Percentiles rank a stretch among this genome's conserved stretches.
Evolutionary conservation across 768 basidiomycete genomes (phyloP).

Genomic region (Kwoniella pini): DNA sequence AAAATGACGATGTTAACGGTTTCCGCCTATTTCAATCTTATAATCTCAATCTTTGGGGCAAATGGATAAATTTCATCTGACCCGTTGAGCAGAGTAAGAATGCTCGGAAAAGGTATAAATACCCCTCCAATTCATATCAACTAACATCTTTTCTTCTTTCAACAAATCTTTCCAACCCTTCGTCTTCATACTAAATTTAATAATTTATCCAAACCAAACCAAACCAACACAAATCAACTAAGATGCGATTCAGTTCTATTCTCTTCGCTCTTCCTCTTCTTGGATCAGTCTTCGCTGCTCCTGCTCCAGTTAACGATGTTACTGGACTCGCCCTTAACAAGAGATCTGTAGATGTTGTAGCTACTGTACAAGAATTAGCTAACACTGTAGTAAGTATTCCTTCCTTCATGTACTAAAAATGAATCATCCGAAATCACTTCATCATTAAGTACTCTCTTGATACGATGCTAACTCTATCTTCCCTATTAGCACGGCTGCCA

Average conservation of each 20-base stretch:
- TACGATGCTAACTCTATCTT: not conserved
- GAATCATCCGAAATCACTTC: too few species aligned
- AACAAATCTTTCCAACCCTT: conserved; percentile 6
- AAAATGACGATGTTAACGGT: not conserved
- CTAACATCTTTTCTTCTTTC: conserved; percentile 9
- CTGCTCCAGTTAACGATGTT: conserved; percentile 1
- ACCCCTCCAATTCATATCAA: not conserved
- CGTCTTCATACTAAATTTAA: not conserved
- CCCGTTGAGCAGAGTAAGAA: not conserved
- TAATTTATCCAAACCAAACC: not conserved
- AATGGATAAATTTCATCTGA: not conserved
- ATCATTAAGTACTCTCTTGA: too few species aligned
- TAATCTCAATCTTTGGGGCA: too few species aligned
- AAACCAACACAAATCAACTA: conserved; percentile 5
- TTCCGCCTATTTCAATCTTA: too few species aligned
- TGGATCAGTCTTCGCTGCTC: conserved; percentile 22
- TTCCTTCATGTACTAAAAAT: not conserved
- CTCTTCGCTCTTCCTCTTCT: conserved; percentile 25
- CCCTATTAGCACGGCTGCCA: conserved; percentile 5
- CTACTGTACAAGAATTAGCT: conserved; percentile 13
- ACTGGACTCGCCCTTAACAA: conserved; percentile 12
- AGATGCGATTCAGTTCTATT: conserved; percentile 21
- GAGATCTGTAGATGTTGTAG: conserved; percentile 17
- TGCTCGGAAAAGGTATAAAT: conserved; percentile 15
- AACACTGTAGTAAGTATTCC: conserved; percentile 13